Evolutionary conservation across 202 grass and related monocot genomes (phyloP), one percentile per base, ranked within the genome.

Genomic region (Setaria italica): DNA sequence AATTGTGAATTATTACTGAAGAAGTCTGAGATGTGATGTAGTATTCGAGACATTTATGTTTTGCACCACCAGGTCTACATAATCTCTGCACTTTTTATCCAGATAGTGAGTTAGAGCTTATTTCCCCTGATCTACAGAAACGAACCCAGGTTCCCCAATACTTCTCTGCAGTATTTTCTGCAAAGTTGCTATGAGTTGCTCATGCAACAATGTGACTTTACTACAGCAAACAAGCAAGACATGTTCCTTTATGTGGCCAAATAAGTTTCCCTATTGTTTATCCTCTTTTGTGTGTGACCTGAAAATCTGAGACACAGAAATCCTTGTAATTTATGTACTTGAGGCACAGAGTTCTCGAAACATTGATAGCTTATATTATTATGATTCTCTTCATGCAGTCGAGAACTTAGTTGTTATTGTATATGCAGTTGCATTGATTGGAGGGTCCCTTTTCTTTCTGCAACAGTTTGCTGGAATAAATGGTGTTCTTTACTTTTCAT

Each of bases 401-500:
- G 51, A 82, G 69, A 85, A 30, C 64, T 74, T 83, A 74, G 88
- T 55, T 10, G 70, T 8, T 86, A 33, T 57, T 85, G 29, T 82
- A 60, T 70, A 80, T 92, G 81, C 92, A 99, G 93, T 99, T 96
- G 96, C 93, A 69, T 96, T 99, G 71, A 94, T 99, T 81, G 91
- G 96, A 59, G 93, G 96, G 74, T 81, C 93, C 73, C 90, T 99
- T 83, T 99, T 99, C 90, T 92, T 99, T 87, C 93, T 99, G 57
- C 96, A 99, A 87, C 96, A 99, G 75, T 96, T 99, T 92, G 90
- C 96, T 94, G 96, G 96, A 92, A 96, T 99, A 91, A 99, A 99
- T 94, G 96, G 96, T 51, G 96, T 99, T 88, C 91, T 99, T 76
- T 99, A 99, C 83, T 99, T 99, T 85, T 99, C 93, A 64, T 99